Base-by-base conservation (phyloP, 2,329 filamentous ascomycete genomes). In the Cadophora luteo-olivacea region DNA sequence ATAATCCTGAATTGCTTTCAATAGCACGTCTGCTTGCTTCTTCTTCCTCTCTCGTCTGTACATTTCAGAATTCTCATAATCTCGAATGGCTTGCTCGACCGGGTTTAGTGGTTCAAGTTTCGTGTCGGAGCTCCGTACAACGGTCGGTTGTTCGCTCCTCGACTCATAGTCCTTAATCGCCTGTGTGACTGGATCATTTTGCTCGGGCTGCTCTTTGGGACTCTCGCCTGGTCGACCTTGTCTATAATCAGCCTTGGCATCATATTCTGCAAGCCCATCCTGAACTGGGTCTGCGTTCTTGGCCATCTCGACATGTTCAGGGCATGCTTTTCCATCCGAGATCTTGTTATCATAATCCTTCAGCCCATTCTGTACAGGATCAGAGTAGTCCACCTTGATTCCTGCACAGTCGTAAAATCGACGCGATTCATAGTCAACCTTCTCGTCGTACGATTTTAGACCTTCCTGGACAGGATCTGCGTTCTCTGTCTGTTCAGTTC, bases 371-470 rank as follows among this genome's bases (percentile, higher is more conserved):
- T 72, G 67, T 8, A 61, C 58, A 12, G 64, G 67, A 55, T 62
- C 45, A 45, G 70, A 65, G 61, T 70, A 76, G 7, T 74, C 71
- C 4, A 71, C 32, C 1, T 72, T 61, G n/a, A 74, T 73, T 51
- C 69, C 72, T 48, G 76, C 72, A 2, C 72, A 72, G 51, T 79
- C 73, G 12, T 76, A 72, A 32, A 72, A 65, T 12, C 66, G 66
- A 38, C 74, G 68, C 3, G 74, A 66, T 41, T 68, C 68, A 70
- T 79, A 73, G 24, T 67, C 66, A 19, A 69, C 38, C 33, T 66
- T 70, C 16, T 41, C 80, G 0, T 82, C 77, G 64, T 84, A 84
- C 2, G 80, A 72, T 66, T 79, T 79, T 4, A 80, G 77, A 19
- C 77, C 70, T 38, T 80, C 79, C 65, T 79, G 79, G 5, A 76